Evolutionary conservation across 163 green algal species (phyloP).

Genomic region (Chlorella variabilis): DNA sequence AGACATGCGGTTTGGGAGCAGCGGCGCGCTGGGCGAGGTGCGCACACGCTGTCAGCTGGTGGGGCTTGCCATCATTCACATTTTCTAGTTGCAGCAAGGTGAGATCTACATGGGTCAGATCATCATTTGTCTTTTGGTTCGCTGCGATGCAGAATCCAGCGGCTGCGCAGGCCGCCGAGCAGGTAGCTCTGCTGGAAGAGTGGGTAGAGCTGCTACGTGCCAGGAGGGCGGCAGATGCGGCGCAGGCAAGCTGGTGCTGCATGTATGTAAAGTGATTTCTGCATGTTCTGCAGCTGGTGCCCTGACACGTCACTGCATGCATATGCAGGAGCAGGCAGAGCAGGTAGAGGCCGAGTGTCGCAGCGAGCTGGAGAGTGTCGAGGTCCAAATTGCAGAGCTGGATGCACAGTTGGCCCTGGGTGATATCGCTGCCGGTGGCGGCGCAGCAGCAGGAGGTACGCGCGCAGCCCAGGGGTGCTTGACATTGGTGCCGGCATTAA

Average conservation of each 20-base stretch:
- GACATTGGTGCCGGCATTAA: too few species aligned
- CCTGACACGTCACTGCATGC: not conserved
- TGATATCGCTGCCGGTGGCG: not conserved
- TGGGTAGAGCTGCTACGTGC: constrained; percentile 33
- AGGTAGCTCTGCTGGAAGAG: constrained; percentile 21
- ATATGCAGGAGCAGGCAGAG: constrained; percentile 29
- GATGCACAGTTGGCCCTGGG: constrained; percentile 50
- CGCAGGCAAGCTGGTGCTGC: constrained; percentile 1
- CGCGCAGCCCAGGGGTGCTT: too few species aligned
- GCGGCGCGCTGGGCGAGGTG: constrained; percentile 19
- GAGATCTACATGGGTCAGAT: not conserved
- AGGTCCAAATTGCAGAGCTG: constrained; percentile 44
- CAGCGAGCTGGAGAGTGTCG: constrained; percentile 40
- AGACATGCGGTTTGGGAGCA: constrained; percentile 59
- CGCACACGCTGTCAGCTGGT: not conserved
- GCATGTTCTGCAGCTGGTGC: not conserved
- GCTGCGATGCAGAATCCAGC: constrained; percentile 14
- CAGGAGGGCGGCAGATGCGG: not conserved
- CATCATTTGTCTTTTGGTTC: too few species aligned
- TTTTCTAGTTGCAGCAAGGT: not conserved
- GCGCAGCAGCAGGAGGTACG: too few species aligned
- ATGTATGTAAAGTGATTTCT: too few species aligned
- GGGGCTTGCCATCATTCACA: too few species aligned
- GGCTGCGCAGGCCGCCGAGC: not conserved
- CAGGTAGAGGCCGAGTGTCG: not conserved